These are phyloP conservation scores for Trametes sanguinea DNA, from an alignment of 768 basidiomycete genomes.

Conservation along the genomic window DNA sequence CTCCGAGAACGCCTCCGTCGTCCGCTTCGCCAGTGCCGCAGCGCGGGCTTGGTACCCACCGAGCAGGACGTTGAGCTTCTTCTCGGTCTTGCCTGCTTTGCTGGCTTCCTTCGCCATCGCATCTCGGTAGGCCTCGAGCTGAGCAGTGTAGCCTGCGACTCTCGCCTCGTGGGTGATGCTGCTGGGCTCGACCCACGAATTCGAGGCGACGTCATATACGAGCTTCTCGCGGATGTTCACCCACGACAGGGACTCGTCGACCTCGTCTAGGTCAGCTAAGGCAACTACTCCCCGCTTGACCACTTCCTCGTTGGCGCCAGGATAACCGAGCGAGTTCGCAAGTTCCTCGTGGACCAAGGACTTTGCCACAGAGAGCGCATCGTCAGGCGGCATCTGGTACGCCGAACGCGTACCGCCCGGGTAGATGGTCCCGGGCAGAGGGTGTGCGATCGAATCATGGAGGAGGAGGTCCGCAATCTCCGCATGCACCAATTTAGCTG, in stretches of 20 bases:
- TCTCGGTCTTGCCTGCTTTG: constrained; percentile 84
- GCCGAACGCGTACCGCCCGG: constrained; percentile 70
- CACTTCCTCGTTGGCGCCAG: constrained; percentile 76
- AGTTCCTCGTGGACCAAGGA: constrained; percentile 77
- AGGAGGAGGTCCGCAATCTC: constrained; percentile 80
- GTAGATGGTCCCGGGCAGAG: constrained; percentile 82
- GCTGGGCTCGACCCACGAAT: constrained; percentile 67
- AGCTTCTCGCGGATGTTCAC: constrained; percentile 63
- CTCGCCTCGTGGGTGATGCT: constrained; percentile 60
- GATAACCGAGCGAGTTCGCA: constrained; percentile 78
- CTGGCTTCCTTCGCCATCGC: constrained; percentile 78
- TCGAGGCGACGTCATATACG: constrained; percentile 56
- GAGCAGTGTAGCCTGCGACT: constrained; percentile 59
- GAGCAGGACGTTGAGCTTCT: constrained; percentile 82
- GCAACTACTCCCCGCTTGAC: constrained; percentile 75
- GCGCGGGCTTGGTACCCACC: constrained; percentile 91
- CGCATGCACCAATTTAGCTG: constrained; percentile 65
- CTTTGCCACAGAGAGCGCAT: constrained; percentile 69
- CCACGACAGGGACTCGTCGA: constrained; percentile 71
- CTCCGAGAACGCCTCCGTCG: constrained; percentile 69
- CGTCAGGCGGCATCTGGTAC: constrained; percentile 79
- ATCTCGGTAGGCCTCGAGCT: constrained; percentile 65
- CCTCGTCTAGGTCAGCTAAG: constrained; percentile 59
- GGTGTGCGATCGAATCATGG: constrained; percentile 87
- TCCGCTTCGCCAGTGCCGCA: constrained; percentile 60